Percentiles rank a stretch among this genome's conserved stretches.
Conservation (phyloP, 2,329 filamentous ascomycete genomes). For the Fusarium pseudograminearum region DNA sequence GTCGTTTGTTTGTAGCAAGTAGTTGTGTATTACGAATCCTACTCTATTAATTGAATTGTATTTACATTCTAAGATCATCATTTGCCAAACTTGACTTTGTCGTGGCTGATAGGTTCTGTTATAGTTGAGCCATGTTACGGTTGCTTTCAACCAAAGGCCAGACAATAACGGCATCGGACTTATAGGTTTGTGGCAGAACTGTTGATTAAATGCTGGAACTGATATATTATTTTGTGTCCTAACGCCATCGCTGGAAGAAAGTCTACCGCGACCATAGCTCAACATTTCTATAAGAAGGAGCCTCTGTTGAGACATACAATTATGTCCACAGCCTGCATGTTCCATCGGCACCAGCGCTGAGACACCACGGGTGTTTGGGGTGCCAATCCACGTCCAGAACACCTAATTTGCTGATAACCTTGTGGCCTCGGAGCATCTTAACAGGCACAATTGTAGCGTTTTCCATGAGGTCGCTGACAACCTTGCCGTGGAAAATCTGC, state of each 20-base stretch:
- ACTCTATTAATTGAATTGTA: slow-evolving; percentile 8
- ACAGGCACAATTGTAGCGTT: slow-evolving; percentile 96
- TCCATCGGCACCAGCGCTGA: slow-evolving; percentile 94
- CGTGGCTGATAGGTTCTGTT: not conserved
- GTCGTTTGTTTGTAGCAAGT: slow-evolving; percentile 33
- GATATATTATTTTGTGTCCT: slow-evolving; percentile 28
- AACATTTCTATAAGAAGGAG: not conserved
- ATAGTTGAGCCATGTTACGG: not conserved
- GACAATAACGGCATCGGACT: too few species aligned
- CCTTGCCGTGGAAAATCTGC: slow-evolving; percentile 97
- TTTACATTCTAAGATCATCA: not conserved
- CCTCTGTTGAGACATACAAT: not conserved
- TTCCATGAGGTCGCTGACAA: slow-evolving; percentile 93
- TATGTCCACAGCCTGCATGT: slow-evolving; percentile 86
- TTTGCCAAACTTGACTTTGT: not conserved
- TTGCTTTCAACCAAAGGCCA: too few species aligned
- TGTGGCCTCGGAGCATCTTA: slow-evolving; percentile 92
- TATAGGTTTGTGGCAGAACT: not conserved
- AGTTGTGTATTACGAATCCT: slow-evolving; percentile 36
- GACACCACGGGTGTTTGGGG: slow-evolving; percentile 90
- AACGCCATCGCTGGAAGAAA: slow-evolving; percentile 43
- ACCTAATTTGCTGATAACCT: slow-evolving; percentile 85
- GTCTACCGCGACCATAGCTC: slow-evolving; percentile 17
- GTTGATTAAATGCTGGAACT: not conserved
- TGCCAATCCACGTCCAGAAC: slow-evolving; percentile 98